phyloP scores from a whole-genome alignment of 768 basidiomycete species.

The Tulasnella sp. region DNA sequence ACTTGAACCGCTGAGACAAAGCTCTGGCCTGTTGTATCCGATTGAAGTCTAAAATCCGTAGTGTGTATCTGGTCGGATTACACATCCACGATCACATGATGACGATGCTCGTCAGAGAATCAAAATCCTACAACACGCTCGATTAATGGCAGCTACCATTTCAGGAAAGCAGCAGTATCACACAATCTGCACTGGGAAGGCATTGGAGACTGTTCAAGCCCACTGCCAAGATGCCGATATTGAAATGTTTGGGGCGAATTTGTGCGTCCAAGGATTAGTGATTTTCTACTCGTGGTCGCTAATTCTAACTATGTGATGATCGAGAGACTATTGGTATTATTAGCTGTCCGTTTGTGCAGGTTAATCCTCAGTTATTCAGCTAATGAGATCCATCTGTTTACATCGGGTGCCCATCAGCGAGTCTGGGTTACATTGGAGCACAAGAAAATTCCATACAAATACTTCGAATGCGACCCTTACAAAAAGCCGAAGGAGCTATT shows the following conservation, averaged over 20 bases:
- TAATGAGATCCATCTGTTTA: background rate
- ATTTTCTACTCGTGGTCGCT: slow-evolving; percentile 63
- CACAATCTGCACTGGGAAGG: slow-evolving; percentile 37
- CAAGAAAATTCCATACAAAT: slow-evolving; percentile 56
- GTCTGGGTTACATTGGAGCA: slow-evolving; percentile 69
- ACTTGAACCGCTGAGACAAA: too few species aligned
- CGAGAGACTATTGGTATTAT: background rate
- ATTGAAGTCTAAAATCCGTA: too few species aligned
- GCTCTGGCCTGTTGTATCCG: too few species aligned
- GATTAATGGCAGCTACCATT: too few species aligned
- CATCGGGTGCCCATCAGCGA: slow-evolving; percentile 31
- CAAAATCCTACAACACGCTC: too few species aligned
- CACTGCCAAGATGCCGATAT: slow-evolving; percentile 43
- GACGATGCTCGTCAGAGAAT: too few species aligned
- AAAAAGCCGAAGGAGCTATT: slow-evolving; percentile 70
- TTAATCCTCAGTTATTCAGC: background rate
- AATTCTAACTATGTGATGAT: background rate
- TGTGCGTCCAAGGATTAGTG: slow-evolving; percentile 23
- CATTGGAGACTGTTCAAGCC: slow-evolving; percentile 44
- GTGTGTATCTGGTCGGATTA: too few species aligned
- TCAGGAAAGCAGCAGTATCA: slow-evolving; percentile 27
- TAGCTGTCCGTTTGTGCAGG: slow-evolving; percentile 13
- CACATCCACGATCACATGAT: too few species aligned
- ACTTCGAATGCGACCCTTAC: slow-evolving; percentile 77
- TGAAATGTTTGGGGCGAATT: slow-evolving; percentile 60